These are phyloP conservation scores for Clonostachys chloroleuca DNA, from an alignment of 2,329 filamentous ascomycete genomes.

Conservation along the genomic window DNA sequence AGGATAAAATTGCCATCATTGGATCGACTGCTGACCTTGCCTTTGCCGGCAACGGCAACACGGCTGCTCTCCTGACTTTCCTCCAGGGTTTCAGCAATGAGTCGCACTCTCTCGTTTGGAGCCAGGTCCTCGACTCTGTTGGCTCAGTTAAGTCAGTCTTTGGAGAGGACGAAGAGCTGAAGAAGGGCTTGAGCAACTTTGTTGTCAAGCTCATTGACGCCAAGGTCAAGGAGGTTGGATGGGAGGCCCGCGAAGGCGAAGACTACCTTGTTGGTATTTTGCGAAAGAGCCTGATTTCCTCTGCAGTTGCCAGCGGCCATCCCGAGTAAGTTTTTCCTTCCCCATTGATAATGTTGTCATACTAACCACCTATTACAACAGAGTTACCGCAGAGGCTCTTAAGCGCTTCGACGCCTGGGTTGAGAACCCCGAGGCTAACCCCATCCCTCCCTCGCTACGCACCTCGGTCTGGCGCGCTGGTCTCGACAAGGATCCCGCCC, in stretches of 20 bases:
- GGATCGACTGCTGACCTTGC: slow-evolving; percentile 88
- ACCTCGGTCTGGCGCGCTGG: slow-evolving; percentile 75
- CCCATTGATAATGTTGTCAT: not conserved
- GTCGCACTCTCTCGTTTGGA: slow-evolving; percentile 84
- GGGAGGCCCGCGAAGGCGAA: slow-evolving; percentile 75
- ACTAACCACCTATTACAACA: slow-evolving; percentile 1
- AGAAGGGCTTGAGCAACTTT: slow-evolving; percentile 72
- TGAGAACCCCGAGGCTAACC: slow-evolving; percentile 59
- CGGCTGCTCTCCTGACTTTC: slow-evolving; percentile 76
- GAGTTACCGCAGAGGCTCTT: slow-evolving; percentile 68
- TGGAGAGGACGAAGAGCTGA: slow-evolving; percentile 66
- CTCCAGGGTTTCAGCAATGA: slow-evolving; percentile 81
- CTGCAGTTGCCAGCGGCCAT: slow-evolving; percentile 74
- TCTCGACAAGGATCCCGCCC: slow-evolving; percentile 64
- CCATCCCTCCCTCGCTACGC: slow-evolving; percentile 79
- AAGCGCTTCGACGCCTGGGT: slow-evolving; percentile 79
- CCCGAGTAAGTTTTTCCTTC: slow-evolving; percentile 49
- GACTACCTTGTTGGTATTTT: slow-evolving; percentile 79
- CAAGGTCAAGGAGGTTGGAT: slow-evolving; percentile 76
- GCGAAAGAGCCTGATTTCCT: slow-evolving; percentile 73
- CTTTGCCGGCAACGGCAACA: slow-evolving; percentile 79
- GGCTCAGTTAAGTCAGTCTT: slow-evolving; percentile 81
- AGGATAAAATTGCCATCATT: slow-evolving; percentile 91
- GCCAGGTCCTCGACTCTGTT: slow-evolving; percentile 75
- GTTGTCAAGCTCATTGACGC: slow-evolving; percentile 70